A percentile compares a stretch with the other conserved stretches of the same genome.
phyloP scores from a whole-genome alignment of 768 basidiomycete species.

The Suillus bovinus region DNA sequence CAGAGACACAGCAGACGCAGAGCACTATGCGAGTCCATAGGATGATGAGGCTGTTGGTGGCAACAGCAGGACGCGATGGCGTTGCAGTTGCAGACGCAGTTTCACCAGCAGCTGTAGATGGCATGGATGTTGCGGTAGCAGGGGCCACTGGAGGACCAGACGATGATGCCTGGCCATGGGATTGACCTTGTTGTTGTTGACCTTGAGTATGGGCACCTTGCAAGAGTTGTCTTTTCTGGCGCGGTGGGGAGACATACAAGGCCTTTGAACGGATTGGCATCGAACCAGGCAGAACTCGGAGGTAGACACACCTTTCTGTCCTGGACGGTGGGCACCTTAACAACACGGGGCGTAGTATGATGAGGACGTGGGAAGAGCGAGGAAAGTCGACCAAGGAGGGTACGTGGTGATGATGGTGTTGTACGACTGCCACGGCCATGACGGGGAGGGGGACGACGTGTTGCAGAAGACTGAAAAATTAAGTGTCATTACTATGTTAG shows the following conservation, averaged over 20 bases:
- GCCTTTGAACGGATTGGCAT: background rate
- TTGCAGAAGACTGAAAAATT: background rate
- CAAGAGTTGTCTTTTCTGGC: background rate
- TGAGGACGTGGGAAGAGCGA: background rate
- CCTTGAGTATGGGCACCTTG: background rate
- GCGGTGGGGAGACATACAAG: conserved; percentile 1
- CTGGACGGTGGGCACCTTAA: background rate
- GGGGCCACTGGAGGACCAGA: background rate
- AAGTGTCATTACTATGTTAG: background rate
- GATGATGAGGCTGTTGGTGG: background rate
- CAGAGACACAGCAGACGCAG: background rate
- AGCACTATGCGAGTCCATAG: conserved; percentile 2
- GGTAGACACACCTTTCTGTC: background rate
- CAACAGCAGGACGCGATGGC: background rate
- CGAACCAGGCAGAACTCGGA: background rate
- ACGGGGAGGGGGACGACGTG: background rate
- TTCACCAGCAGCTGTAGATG: background rate
- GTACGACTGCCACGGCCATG: background rate
- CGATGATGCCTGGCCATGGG: background rate
- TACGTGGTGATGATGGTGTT: background rate
- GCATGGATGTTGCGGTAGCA: background rate
- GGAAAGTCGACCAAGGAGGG: background rate
- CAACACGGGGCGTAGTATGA: background rate
- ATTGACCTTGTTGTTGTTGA: background rate
- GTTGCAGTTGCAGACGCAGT: background rate